A percentile compares a stretch with the other conserved stretches of the same genome.
phyloP scores from a whole-genome alignment of 306 rosid genomes.

The Quercus agrifolia region DNA sequence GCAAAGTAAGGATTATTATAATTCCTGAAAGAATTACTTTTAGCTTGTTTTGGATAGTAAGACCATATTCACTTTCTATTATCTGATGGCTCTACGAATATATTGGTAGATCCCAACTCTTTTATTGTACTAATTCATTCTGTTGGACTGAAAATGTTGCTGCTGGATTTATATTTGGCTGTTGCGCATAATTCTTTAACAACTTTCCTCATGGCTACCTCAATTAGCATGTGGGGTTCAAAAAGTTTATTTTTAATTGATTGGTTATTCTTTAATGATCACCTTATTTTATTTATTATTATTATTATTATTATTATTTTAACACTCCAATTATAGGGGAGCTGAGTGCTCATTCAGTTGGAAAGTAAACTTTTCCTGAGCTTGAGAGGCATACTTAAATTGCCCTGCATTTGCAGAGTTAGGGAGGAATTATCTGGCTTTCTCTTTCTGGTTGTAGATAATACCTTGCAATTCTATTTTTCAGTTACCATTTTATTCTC shows the following conservation, averaged over 20 bases:
- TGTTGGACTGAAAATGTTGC: background rate
- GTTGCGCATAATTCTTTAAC: background rate
- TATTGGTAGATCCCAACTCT: background rate
- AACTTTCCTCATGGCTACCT: background rate
- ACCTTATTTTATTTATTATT: too few relatives aligned
- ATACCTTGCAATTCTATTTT: background rate
- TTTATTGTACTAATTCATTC: background rate
- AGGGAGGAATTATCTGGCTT: background rate
- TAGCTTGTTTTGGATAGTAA: background rate
- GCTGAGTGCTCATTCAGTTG: background rate
- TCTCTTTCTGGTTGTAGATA: background rate
- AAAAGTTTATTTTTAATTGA: background rate
- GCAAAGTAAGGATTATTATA: slow-evolving; percentile 59
- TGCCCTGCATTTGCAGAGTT: background rate
- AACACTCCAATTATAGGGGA: background rate
- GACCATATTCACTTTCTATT: background rate
- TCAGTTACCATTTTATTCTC: background rate
- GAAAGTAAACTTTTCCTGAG: background rate
- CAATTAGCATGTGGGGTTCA: background rate
- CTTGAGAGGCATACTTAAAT: background rate
- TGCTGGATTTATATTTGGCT: background rate
- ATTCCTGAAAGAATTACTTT: background rate
- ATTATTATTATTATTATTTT: background rate
- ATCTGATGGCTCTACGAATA: background rate
- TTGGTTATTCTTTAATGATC: background rate